Percentiles rank a stretch among this genome's conserved stretches.
Conservation (phyloP, 2,329 filamentous ascomycete genomes). For the Pseudogymnoascus sp. region DNA sequence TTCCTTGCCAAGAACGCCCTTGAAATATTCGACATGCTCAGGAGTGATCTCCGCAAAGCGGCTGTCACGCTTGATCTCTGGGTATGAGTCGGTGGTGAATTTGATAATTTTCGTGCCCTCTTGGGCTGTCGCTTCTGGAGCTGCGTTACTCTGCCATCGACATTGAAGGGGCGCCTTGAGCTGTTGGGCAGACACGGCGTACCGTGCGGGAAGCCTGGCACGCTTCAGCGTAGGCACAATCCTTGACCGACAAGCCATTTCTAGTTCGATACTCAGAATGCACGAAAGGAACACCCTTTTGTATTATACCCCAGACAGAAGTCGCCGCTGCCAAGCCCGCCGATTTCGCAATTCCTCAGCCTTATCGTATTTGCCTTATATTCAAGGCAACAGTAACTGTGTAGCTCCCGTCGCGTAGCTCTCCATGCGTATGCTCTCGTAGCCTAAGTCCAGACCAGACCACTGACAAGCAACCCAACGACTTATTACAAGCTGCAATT, state of each 20-base stretch:
- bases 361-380: background rate
- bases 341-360: constrained; percentile 6
- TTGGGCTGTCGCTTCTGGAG: constrained; percentile 21
- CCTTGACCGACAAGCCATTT: constrained; percentile 8
- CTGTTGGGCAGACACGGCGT: background rate
- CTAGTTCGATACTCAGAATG: background rate
- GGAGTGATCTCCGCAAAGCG: constrained; percentile 65
- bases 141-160: constrained; percentile 18
- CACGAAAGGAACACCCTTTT: background rate
- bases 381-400: background rate
- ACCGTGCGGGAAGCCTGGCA: background rate
- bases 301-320: background rate
- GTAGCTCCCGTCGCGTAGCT: constrained; percentile 12
- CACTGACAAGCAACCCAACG: constrained; percentile 7
- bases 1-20: constrained; percentile 65
- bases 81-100: constrained; percentile 81
- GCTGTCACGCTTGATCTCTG: constrained; percentile 68
- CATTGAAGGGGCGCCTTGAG: constrained; percentile 15
- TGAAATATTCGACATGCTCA: constrained; percentile 78
- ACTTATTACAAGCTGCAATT: constrained; percentile 11
- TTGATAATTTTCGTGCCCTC: constrained; percentile 43
- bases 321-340: background rate
- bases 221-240: constrained; percentile 4
- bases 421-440: constrained; percentile 9
- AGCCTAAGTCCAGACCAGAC: constrained; percentile 11